Evolutionary conservation across 352 stramenopile genomes (phyloP), one percentile per base, ranked within the genome.

Genomic region (Pythium diclinum): DNA sequence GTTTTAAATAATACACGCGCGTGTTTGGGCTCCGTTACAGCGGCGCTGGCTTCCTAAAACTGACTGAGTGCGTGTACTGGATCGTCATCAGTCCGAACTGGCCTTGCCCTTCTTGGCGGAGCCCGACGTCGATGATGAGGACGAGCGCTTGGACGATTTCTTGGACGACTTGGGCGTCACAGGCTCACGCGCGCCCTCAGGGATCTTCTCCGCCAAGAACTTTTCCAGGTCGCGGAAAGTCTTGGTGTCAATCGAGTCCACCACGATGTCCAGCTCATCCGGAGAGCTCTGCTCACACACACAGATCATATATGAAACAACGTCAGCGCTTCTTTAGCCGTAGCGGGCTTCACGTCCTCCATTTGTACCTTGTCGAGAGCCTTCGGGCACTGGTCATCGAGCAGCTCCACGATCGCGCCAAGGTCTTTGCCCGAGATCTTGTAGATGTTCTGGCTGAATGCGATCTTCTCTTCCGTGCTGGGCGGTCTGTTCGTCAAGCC

Each of bases 401-500:
- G 76, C 63, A 93, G 76, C 49, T 92, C 73, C 33, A 97, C 78
- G 56, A 97, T 65, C n/a, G 72, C 71, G 13, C 74, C 75, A 0
- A 97, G 74, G 30, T 96, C 87, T 28, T 92, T 83, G 46, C 62
- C 69, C 21, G 79, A 61, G 23, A 97, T 65, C 72, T 94, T 92
- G 82, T 96, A 97, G 48, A 96, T 92, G 75, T 93, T 91, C 54
- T 96, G 87, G 63, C 87, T 93, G 52, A 97, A 92, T 47, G 78
- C 63, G 33, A 95, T 88, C 71, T 94, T 94, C 56, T 92, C 85
- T 46, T 92, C 85, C 25, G 89, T 67, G 47, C 77, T 84, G 33
- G 87, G 86, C n/a, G 88, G 71, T 32, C 88, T 95, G 42, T 11
- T 30, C 14, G 16, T 4, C 34, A 33, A 61, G 3, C 36, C 3